These are phyloP conservation scores for Eucalyptus cloeziana DNA, from an alignment of 345 rosid genomes.

Conservation along the genomic window DNA sequence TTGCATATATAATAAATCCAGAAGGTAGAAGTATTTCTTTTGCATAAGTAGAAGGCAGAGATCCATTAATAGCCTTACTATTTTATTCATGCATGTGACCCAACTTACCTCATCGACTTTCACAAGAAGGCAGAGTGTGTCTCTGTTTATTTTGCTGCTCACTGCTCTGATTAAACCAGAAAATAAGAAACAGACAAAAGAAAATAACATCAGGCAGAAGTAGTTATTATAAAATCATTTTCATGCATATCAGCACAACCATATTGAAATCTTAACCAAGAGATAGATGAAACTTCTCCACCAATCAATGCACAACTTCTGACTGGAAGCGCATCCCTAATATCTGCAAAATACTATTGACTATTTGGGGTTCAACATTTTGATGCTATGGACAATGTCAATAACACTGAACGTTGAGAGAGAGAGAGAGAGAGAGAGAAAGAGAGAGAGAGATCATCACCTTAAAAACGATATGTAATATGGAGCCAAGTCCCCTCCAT, in stretches of 20 bases:
- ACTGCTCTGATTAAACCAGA: conserved; percentile 37
- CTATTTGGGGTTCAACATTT: not conserved
- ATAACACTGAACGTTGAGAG: not conserved
- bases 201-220: not conserved
- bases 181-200: not conserved
- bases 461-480: conserved; percentile 54
- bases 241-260: not conserved
- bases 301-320: not conserved
- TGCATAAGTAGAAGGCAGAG: not conserved
- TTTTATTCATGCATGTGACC: not conserved
- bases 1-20: not conserved
- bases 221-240: not conserved
- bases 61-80: not conserved
- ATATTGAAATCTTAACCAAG: not conserved
- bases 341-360: not conserved
- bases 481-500: conserved; percentile 45
- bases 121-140: conserved; percentile 59
- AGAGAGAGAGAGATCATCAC: conserved; percentile 13
- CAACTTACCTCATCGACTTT: conserved; percentile 46
- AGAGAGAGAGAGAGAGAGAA: not conserved
- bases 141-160: conserved; percentile 49
- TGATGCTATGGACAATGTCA: not conserved
- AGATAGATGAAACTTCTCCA: not conserved
- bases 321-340: not conserved
- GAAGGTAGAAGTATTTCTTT: not conserved